Conservation (phyloP, 148 eudicot species). For the Chenopodium suecicum region DNA sequence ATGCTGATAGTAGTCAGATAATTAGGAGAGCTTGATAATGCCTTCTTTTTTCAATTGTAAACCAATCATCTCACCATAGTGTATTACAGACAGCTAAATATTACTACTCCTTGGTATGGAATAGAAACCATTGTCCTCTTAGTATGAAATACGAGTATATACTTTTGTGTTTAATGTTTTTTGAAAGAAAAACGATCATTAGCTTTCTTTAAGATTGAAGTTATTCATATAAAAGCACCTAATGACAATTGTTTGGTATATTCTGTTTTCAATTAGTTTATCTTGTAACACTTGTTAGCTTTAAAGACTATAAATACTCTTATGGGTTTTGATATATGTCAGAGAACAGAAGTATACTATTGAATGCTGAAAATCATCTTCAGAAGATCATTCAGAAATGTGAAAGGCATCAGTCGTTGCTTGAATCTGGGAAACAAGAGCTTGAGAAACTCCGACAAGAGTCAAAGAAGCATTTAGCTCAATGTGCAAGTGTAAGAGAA, state of each 20-base stretch:
- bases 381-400: not conserved
- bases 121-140: no score
- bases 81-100: no score
- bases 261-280: not conserved
- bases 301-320: no score
- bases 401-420: not conserved
- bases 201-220: not conserved
- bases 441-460: not conserved
- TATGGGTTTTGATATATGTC: not conserved
- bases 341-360: not conserved
- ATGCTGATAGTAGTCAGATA: no score
- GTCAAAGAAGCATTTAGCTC: not conserved
- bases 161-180: no score
- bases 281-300: not conserved
- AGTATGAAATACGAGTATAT: no score
- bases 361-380: not conserved
- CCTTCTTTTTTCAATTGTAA: no score
- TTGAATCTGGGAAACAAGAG: slow-evolving; percentile 3
- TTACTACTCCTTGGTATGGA: no score
- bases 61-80: no score
- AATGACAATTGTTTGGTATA: not conserved
- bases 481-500: not conserved
- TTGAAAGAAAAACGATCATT: not conserved
- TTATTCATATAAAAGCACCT: no score
- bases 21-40: no score